phyloP scores from a whole-genome alignment of 1,284 basidiomycete species.

The Psilocybe mexicana region DNA sequence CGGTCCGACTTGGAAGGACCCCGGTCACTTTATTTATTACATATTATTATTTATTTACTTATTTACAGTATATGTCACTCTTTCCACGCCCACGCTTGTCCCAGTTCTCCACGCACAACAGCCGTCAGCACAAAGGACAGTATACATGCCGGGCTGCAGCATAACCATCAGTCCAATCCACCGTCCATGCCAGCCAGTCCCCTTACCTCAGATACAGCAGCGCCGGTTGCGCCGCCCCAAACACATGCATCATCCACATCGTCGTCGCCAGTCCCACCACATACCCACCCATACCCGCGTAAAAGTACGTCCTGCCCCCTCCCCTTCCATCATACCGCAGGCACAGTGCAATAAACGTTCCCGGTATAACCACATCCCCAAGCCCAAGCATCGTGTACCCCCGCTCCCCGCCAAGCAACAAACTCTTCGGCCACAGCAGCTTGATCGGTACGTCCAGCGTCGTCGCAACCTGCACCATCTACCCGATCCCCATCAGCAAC shows the following conservation, averaged over 20 bases:
- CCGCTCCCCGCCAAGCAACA: conserved; percentile 51
- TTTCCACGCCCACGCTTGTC: conserved; percentile 62
- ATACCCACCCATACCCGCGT: conserved; percentile 73
- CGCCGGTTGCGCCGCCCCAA: conserved; percentile 86
- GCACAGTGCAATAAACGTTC: conserved; percentile 87
- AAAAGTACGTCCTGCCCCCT: conserved; percentile 76
- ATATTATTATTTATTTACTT: background rate
- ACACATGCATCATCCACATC: conserved; percentile 87
- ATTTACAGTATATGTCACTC: background rate
- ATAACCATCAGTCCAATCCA: background rate
- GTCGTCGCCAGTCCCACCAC: conserved; percentile 77
- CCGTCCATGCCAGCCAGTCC: background rate
- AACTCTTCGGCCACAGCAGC: conserved; percentile 80
- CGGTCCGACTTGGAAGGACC: conserved; percentile 17
- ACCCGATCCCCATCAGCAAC: background rate
- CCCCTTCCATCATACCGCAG: conserved; percentile 83
- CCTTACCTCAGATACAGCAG: conserved; percentile 86
- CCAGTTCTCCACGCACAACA: conserved; percentile 55
- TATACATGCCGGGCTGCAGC: conserved; percentile 65
- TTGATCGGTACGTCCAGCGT: conserved; percentile 95
- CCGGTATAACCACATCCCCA: conserved; percentile 89
- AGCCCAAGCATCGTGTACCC: conserved; percentile 93
- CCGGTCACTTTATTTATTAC: conserved; percentile 8
- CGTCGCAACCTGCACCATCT: conserved; percentile 94
- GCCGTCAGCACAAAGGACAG: conserved; percentile 59